Base-by-base conservation (phyloP, 495 filamentous ascomycete genomes). In the Aspergillus sclerotioniger region DNA sequence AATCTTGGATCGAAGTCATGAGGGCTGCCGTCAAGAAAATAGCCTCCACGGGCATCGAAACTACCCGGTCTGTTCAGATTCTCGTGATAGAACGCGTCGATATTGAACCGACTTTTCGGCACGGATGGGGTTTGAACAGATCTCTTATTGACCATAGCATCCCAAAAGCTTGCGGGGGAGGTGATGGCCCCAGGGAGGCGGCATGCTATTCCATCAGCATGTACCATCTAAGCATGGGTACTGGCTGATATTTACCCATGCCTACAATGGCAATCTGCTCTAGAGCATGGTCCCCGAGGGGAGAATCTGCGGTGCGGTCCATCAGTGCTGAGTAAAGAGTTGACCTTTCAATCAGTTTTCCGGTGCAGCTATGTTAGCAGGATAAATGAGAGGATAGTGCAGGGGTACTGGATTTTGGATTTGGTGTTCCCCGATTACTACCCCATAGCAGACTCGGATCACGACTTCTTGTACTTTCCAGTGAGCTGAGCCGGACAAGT, bases 1-100 rank as follows among this genome's bases (percentile, higher is more conserved):
- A 79, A 82, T 13, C 54, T 61, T 0, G 76, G 74, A 51, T 84
- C 79, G 45, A 81, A 82, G 50, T 68, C 61, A 28, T 62, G 62
- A 5, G 76, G 53, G 52, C 80, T 75, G 15, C 78, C 72, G 3
- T 67, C 63, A 10, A 83, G 48, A 53, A 82, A 81, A 50, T 81
- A 72, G 16, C 68, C 76, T 9, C 76, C 76, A 2, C 53, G 56
- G 9, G 43, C 12, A 31, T 60, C 35, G 66, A 41, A 58, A 21
- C 35, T 32, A 19, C 61, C 63, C 41, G 61, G 65, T 50, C 51
- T 53, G 15, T 50, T 43, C 1, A 25, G 12, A 35, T 67, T 52
- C 8, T 65, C 54, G 56, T 78, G 74, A 46, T 64, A 65, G 49
- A 72, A 67, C 3, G 64, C 69, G 20, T 74, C 63, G 19, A 76